phyloP scores from a whole-genome alignment of 495 filamentous ascomycete species.

The Lophiotrema nucula region DNA sequence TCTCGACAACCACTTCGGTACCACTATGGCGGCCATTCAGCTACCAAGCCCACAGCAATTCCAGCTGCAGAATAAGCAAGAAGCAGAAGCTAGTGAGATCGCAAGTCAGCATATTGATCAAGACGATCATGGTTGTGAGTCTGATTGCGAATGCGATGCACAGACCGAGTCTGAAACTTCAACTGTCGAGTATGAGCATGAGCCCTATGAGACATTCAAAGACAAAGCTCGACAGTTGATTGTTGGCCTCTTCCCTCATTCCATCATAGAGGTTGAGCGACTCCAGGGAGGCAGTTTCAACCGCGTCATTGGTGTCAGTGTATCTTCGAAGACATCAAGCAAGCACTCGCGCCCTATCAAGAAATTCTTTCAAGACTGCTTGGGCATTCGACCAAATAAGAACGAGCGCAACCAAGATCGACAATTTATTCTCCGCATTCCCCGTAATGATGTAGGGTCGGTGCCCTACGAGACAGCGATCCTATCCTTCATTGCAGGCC shows the following conservation, averaged over 20 bases:
- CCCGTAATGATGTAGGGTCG: not conserved
- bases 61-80: not conserved
- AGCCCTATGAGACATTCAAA: not conserved
- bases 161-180: not conserved
- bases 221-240: not conserved
- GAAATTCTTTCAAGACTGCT: not conserved
- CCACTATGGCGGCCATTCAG: too few species aligned
- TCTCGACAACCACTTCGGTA: not conserved
- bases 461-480: not conserved
- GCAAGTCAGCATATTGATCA: not conserved
- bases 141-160: not conserved
- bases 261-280: not conserved
- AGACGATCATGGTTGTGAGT: not conserved
- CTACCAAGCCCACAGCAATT: not conserved
- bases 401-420: not conserved
- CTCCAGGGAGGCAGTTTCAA: conserved; percentile 3
- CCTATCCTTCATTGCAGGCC: not conserved
- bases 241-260: not conserved
- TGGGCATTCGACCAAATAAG: not conserved
- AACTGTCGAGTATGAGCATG: not conserved
- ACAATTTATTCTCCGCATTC: not conserved
- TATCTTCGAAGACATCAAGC: not conserved
- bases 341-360: not conserved
- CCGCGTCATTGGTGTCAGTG: conserved; percentile 6
- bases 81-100: not conserved